Evolutionary conservation across 345 rosid species (phyloP).

Genomic region (Triadica sebifera): DNA sequence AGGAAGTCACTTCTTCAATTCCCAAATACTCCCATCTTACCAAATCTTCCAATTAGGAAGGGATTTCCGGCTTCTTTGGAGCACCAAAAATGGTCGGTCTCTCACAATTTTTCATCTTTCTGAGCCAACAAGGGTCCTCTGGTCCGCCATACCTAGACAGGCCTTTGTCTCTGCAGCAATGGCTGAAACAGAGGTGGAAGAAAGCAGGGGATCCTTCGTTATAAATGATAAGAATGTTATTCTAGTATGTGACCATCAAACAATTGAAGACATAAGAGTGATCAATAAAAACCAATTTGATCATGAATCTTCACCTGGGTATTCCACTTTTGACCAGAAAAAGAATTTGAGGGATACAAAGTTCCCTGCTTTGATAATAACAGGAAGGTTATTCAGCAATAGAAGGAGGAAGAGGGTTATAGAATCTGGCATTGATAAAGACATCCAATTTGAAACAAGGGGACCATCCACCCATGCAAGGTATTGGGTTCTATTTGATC

Average conservation of each 20-base stretch:
- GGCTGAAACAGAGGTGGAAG: slow-evolving; percentile 61
- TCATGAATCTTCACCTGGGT: slow-evolving; percentile 20
- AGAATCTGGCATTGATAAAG: slow-evolving; percentile 20
- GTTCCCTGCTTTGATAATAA: slow-evolving; percentile 43
- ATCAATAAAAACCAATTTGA: slow-evolving; percentile 22
- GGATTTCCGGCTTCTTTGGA: slow-evolving; percentile 57
- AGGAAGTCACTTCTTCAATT: slow-evolving; percentile 40
- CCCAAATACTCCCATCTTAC: slow-evolving; percentile 28
- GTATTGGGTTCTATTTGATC: slow-evolving; percentile 53
- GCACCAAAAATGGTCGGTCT: slow-evolving; percentile 42
- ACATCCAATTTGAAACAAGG: slow-evolving; percentile 8
- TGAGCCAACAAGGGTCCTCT: slow-evolving; percentile 42
- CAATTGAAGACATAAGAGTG: slow-evolving; percentile 44
- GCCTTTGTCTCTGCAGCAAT: slow-evolving; percentile 61
- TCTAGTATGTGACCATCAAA: slow-evolving; percentile 49
- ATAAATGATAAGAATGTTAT: slow-evolving; percentile 39
- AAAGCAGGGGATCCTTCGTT: slow-evolving; percentile 66
- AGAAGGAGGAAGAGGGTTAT: slow-evolving; percentile 20
- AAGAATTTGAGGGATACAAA: slow-evolving; percentile 21
- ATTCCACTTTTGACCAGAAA: slow-evolving; percentile 21
- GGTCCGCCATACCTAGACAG: slow-evolving; percentile 60
- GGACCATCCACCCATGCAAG: slow-evolving; percentile 34
- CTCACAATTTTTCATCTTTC: slow-evolving; percentile 45
- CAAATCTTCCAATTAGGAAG: slow-evolving; percentile 42
- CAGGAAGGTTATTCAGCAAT: slow-evolving; percentile 44